phyloP scores from a whole-genome alignment of 495 filamentous ascomycete species.

The Aspergillus heteromorphus region DNA sequence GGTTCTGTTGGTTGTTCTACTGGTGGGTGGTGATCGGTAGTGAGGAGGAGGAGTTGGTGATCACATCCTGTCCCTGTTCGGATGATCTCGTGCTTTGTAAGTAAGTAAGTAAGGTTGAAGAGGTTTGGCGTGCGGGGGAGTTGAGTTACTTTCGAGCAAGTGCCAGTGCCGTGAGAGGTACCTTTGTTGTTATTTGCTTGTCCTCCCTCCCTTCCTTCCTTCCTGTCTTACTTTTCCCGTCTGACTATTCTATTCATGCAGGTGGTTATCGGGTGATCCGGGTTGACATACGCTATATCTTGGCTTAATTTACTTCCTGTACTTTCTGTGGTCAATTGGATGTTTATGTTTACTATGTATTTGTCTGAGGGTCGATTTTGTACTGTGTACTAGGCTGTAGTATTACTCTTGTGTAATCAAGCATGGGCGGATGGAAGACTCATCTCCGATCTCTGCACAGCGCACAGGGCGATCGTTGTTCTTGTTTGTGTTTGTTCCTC shows the following conservation, averaged over 20 bases:
- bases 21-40: too few relatives aligned
- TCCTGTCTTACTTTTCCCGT: too few relatives aligned
- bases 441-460: not conserved
- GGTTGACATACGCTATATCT: too few relatives aligned
- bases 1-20: too few relatives aligned
- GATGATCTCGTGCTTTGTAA: constrained; percentile 5
- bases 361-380: too few relatives aligned
- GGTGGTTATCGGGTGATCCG: not conserved
- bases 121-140: not conserved
- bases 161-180: too few relatives aligned
- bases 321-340: not conserved
- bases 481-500: not conserved
- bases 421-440: too few relatives aligned
- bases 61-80: not conserved
- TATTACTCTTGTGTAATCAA: too few relatives aligned
- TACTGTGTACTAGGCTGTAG: too few relatives aligned
- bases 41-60: too few relatives aligned
- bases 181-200: not conserved
- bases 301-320: not conserved
- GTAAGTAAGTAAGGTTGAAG: not conserved
- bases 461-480: not conserved
- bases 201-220: not conserved
- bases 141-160: too few relatives aligned
- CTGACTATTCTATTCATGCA: too few relatives aligned
- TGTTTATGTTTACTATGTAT: not conserved